A percentile compares a stretch with the other conserved stretches of the same genome.
These are phyloP conservation scores for Hirsutella rhossiliensis DNA, from an alignment of 2,329 filamentous ascomycete species.

Conservation along the genomic window DNA sequence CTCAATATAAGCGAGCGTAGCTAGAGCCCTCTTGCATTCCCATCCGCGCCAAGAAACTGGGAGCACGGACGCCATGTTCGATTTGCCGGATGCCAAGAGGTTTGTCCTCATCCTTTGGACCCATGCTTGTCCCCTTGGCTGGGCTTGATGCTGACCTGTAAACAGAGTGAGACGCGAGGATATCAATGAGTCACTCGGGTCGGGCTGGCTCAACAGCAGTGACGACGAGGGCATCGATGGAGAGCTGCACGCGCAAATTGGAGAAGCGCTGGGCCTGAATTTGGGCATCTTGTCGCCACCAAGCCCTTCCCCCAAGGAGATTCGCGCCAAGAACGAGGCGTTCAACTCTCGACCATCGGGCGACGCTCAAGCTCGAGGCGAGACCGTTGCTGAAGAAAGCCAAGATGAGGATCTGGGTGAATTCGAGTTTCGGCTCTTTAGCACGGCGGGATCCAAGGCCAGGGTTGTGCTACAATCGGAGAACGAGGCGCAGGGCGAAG, in stretches of 20 bases:
- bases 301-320: not conserved
- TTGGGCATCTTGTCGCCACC: conserved; percentile 5
- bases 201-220: conserved; percentile 5
- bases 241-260: conserved; percentile 33
- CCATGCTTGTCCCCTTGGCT: not conserved
- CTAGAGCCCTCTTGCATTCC: no score
- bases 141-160: not conserved
- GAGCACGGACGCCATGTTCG: conserved; percentile 13
- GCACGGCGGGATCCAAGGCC: conserved; percentile 27
- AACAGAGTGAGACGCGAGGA: not conserved
- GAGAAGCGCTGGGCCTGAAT: conserved; percentile 30
- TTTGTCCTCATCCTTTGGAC: conserved; percentile 2
- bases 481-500: conserved; percentile 22
- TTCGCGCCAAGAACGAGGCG: not conserved
- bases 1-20: no score
- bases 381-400: conserved; percentile 5
- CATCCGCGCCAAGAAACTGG: no score
- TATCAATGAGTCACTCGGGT: conserved; percentile 6
- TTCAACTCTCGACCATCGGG: no score
- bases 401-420: conserved; percentile 20
- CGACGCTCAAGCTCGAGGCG: no score
- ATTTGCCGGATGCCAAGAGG: conserved; percentile 19
- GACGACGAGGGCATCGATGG: conserved; percentile 21
- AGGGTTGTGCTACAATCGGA: conserved; percentile 40
- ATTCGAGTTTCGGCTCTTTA: conserved; percentile 49